A percentile compares a stretch with the other conserved stretches of the same genome.
Conservation (phyloP, 768 basidiomycete genomes). For the Phylloporus rhodoxanthus region DNA sequence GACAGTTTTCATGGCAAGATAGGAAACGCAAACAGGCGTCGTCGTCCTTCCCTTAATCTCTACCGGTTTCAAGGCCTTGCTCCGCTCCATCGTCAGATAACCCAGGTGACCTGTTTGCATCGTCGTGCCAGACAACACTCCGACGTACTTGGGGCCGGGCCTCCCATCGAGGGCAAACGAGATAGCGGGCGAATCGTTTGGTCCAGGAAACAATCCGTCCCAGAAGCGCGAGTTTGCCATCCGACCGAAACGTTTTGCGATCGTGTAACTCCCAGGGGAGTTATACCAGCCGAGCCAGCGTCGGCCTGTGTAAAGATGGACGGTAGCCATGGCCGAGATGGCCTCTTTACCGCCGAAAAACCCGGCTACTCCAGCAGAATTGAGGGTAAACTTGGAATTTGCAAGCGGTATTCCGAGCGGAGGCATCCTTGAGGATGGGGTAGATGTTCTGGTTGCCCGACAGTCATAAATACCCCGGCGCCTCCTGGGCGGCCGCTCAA, state of each 20-base stretch:
- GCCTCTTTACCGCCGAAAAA: slow-evolving; percentile 36
- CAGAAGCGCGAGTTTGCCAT: slow-evolving; percentile 29
- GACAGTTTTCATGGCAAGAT: slow-evolving; percentile 15
- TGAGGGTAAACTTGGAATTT: slow-evolving; percentile 15
- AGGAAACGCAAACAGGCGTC: slow-evolving; percentile 6
- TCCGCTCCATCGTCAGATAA: slow-evolving; percentile 19
- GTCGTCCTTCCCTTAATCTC: slow-evolving; percentile 12
- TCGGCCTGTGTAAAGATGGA: slow-evolving; percentile 28
- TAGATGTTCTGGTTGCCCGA: too few relatives aligned
- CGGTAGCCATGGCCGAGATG: slow-evolving; percentile 31
- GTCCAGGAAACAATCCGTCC: slow-evolving; percentile 31
- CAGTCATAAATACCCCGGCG: slow-evolving; percentile 1
- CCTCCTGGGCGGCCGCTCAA: background rate
- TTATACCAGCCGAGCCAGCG: slow-evolving; percentile 34
- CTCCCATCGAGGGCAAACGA: slow-evolving; percentile 29
- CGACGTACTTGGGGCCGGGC: slow-evolving; percentile 26
- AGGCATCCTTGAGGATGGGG: slow-evolving; percentile 3
- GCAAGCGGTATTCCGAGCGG: slow-evolving; percentile 10
- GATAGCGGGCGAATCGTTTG: slow-evolving; percentile 19
- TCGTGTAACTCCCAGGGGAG: slow-evolving; percentile 30
- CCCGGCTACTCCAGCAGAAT: slow-evolving; percentile 30
- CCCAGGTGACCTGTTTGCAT: slow-evolving; percentile 27
- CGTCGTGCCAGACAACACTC: slow-evolving; percentile 26
- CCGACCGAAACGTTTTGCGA: slow-evolving; percentile 30
- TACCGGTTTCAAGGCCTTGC: background rate